A percentile compares a stretch with the other conserved stretches of the same genome.
These are phyloP conservation scores for Aspergillus viridinutans DNA, from an alignment of 2,329 filamentous ascomycete genomes.

Conservation along the genomic window DNA sequence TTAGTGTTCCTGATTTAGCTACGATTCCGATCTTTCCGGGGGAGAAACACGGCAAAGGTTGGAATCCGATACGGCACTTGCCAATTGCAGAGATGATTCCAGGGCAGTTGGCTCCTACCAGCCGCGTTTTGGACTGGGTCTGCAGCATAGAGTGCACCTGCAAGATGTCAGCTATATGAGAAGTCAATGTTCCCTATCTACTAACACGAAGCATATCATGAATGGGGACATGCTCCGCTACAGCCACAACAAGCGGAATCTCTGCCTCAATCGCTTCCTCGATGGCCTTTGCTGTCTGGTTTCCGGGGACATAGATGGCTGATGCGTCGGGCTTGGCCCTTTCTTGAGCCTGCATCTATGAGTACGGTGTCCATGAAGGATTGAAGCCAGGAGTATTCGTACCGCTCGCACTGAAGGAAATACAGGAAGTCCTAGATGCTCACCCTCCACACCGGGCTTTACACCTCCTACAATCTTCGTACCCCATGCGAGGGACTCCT, in stretches of 20 bases:
- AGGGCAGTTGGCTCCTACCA: constrained; percentile 77
- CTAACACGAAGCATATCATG: constrained; percentile 70
- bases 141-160: constrained; percentile 66
- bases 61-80: constrained; percentile 69
- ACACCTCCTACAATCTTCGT: constrained; percentile 78
- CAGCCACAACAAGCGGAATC: constrained; percentile 71
- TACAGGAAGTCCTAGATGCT: constrained; percentile 70
- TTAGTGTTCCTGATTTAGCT: constrained; percentile 75
- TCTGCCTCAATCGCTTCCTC: constrained; percentile 77
- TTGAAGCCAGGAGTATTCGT: constrained; percentile 5
- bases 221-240: constrained; percentile 74
- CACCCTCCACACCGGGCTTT: constrained; percentile 64
- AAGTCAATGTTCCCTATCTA: constrained; percentile 2
- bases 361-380: background rate
- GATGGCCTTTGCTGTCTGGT: constrained; percentile 67
- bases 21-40: constrained; percentile 69
- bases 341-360: constrained; percentile 56
- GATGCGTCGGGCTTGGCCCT: constrained; percentile 71
- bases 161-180: constrained; percentile 3
- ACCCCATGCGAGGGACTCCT: constrained; percentile 71
- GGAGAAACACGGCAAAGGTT: constrained; percentile 68
- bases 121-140: constrained; percentile 65
- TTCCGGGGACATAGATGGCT: constrained; percentile 74
- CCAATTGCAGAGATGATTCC: constrained; percentile 73
- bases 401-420: constrained; percentile 63